Conservation (phyloP, 2,329 filamentous ascomycete genomes). For the Colletotrichum eleusines region DNA sequence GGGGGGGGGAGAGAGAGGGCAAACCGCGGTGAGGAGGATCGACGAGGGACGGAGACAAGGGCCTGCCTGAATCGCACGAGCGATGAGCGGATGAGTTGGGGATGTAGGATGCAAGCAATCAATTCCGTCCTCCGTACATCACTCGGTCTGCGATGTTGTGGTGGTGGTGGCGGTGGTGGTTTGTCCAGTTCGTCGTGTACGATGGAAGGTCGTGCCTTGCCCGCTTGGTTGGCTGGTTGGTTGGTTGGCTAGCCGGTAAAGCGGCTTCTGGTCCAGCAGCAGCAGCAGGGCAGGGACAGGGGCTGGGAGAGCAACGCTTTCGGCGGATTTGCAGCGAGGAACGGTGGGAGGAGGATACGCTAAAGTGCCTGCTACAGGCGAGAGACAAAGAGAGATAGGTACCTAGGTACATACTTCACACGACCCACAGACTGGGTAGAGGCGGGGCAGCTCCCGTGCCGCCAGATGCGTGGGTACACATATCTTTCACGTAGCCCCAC, state of each 20-base stretch:
- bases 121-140: not conserved
- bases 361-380: slow-evolving; percentile 14
- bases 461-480: slow-evolving; percentile 16
- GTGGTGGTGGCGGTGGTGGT: not conserved
- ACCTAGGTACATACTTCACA: no score
- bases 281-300: not conserved
- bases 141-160: not conserved
- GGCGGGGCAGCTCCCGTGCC: slow-evolving; percentile 12
- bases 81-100: not conserved
- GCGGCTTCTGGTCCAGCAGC: slow-evolving; percentile 27
- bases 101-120: slow-evolving; percentile 5
- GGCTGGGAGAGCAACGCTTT: slow-evolving; percentile 7
- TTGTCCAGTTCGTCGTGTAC: slow-evolving; percentile 8
- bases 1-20: not conserved
- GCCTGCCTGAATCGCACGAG: not conserved
- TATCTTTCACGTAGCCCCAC: no score
- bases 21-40: not conserved
- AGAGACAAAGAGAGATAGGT: not conserved
- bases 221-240: not conserved
- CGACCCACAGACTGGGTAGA: slow-evolving; percentile 3
- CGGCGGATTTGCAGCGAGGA: not conserved
- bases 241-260: not conserved
- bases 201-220: not conserved
- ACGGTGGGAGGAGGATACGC: slow-evolving; percentile 19
- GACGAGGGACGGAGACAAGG: not conserved